A percentile compares a stretch with the other conserved stretches of the same genome.
Conservation (phyloP, 768 basidiomycete species). For the Hericium alpestre region DNA sequence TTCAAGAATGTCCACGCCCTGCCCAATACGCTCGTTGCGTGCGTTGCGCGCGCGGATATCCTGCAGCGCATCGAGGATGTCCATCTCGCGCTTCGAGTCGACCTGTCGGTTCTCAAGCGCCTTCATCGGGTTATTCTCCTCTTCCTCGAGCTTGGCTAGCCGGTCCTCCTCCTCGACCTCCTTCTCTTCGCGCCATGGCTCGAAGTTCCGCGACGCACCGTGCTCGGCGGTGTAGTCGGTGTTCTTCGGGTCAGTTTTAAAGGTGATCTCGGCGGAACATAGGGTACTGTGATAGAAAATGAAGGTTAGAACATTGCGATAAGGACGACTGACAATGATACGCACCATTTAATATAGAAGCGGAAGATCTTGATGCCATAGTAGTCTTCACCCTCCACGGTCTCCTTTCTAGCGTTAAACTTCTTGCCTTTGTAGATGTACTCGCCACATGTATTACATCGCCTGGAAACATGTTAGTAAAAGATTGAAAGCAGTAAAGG, state of each 20-base stretch:
- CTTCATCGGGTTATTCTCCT: conserved; percentile 97
- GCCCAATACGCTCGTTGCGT: conserved; percentile 77
- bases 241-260: conserved; percentile 99
- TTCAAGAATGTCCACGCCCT: conserved; percentile 58
- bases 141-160: conserved; percentile 77
- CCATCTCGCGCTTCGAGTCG: conserved; percentile 96
- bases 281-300: conserved; percentile 48
- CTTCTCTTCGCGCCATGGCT: conserved; percentile 86
- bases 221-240: conserved; percentile 91
- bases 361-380: conserved; percentile 96
- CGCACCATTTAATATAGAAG: conserved; percentile 85
- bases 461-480: conserved; percentile 34
- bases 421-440: conserved; percentile 99
- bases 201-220: conserved; percentile 94
- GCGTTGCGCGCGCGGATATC: conserved; percentile 84
- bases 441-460: conserved; percentile 93
- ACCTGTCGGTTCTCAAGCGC: conserved; percentile 85
- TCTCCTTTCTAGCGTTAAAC: conserved; percentile 98
- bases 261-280: conserved; percentile 97
- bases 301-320: conserved; percentile 10
- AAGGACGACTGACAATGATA: conserved; percentile 20
- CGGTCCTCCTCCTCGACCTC: conserved; percentile 76
- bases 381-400: conserved; percentile 93
- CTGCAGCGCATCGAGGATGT: conserved; percentile 89
- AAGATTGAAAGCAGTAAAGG: background rate